These are phyloP conservation scores for Dipodascus albidus DNA, from an alignment of 805 yeast species.

Conservation along the genomic window DNA sequence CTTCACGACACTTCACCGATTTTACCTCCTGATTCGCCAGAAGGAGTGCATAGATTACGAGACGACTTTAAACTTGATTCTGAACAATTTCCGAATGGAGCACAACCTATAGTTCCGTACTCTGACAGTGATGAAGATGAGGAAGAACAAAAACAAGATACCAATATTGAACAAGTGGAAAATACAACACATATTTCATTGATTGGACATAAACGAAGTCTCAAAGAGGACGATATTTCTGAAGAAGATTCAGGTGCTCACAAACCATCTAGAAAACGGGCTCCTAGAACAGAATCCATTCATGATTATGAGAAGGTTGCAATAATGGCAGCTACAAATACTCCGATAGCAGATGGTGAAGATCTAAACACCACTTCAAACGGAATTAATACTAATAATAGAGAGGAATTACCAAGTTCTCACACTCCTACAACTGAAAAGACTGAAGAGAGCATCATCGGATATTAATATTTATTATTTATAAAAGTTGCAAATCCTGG, in stretches of 20 bases:
- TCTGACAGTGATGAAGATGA: background rate
- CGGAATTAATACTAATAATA: background rate
- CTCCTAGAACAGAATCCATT: background rate
- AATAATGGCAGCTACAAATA: background rate
- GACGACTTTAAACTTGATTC: background rate
- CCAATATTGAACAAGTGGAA: background rate
- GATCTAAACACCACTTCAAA: background rate
- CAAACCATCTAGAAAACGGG: background rate
- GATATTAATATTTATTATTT: background rate
- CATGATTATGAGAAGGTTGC: background rate
- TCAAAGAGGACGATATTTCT: background rate
- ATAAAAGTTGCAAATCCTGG: background rate
- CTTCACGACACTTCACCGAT: background rate
- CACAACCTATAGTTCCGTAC: background rate
- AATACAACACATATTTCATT: background rate
- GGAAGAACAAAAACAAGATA: background rate
- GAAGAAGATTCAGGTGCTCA: background rate
- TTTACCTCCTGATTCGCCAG: background rate
- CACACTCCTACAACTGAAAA: background rate
- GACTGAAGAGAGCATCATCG: constrained; percentile 1
- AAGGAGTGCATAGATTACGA: background rate
- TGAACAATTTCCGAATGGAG: background rate
- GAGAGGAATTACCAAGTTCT: background rate
- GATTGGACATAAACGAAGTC: background rate
- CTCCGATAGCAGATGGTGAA: too few relatives aligned